Percentiles rank a stretch among this genome's conserved stretches.
These are phyloP conservation scores for Tetrapisispora phaffii DNA, from an alignment of 805 yeast genomes.

Conservation along the genomic window DNA sequence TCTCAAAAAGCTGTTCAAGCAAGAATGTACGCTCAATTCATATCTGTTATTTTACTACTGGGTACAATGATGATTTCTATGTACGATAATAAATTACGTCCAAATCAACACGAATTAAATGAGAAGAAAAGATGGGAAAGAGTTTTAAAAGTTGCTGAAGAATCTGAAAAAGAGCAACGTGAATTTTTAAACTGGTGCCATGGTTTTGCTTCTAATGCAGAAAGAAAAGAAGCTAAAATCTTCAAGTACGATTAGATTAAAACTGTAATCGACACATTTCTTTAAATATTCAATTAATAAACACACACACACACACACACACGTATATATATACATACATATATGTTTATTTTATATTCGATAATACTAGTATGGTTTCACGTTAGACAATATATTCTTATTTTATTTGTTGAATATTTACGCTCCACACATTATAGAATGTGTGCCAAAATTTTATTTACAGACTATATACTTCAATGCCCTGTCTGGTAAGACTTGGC, in stretches of 20 bases:
- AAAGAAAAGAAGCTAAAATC: constrained; percentile 33
- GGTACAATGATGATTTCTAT: constrained; percentile 59
- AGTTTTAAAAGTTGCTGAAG: constrained; percentile 36
- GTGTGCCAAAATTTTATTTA: too few relatives aligned
- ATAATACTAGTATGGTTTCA: too few relatives aligned
- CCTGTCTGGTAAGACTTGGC: background rate
- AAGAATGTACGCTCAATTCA: constrained; percentile 82
- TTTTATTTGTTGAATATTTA: too few relatives aligned
- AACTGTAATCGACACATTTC: background rate
- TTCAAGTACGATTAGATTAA: constrained; percentile 15
- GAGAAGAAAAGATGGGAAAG: constrained; percentile 40
- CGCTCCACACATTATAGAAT: too few relatives aligned
- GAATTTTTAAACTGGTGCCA: background rate
- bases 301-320: background rate
- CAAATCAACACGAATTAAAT: constrained; percentile 29
- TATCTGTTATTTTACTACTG: constrained; percentile 60
- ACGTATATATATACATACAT: background rate
- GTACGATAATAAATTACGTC: constrained; percentile 50
- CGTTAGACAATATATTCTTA: too few relatives aligned
- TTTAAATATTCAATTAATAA: background rate
- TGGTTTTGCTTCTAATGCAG: constrained; percentile 23
- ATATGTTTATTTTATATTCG: too few relatives aligned
- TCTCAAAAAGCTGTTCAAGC: constrained; percentile 81
- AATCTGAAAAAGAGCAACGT: constrained; percentile 19
- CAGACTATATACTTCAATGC: background rate